Conservation (phyloP, 169 alveolate genomes). For the Cryptosporidium ubiquitum region DNA sequence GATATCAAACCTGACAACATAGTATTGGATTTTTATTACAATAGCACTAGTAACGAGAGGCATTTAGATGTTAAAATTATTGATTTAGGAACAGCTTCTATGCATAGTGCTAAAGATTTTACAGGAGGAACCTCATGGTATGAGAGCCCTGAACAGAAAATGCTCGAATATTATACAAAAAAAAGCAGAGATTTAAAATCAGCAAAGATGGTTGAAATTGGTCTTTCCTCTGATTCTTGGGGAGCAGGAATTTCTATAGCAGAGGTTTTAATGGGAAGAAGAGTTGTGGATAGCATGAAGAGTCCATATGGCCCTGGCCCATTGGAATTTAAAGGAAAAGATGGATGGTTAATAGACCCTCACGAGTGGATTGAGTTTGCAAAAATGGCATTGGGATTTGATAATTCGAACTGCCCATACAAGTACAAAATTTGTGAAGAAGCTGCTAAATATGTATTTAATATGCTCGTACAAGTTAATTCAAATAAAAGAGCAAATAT, state of each 20-base stretch:
- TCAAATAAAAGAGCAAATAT: conserved; percentile 57
- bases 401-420: conserved; percentile 28
- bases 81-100: conserved; percentile 88
- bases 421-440: conserved; percentile 66
- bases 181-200: conserved; percentile 81
- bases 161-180: conserved; percentile 86
- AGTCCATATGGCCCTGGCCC: conserved; percentile 86
- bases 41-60: conserved; percentile 77
- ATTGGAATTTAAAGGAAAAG: conserved; percentile 82
- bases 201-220: conserved; percentile 83
- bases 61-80: conserved; percentile 85
- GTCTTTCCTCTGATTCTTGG: conserved; percentile 87
- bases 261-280: conserved; percentile 84
- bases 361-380: conserved; percentile 73
- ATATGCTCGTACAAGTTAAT: conserved; percentile 72
- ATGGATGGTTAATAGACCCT: conserved; percentile 70
- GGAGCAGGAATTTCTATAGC: conserved; percentile 88
- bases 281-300: conserved; percentile 84
- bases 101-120: conserved; percentile 86
- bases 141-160: conserved; percentile 88
- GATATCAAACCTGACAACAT: conserved; percentile 88
- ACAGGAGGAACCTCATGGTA: conserved; percentile 91
- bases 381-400: conserved; percentile 68
- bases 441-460: conserved; percentile 58
- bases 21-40: conserved; percentile 84